A percentile compares a stretch with the other conserved stretches of the same genome.
phyloP scores from a whole-genome alignment of 331 rosid species.

The Malus hybrid region DNA sequence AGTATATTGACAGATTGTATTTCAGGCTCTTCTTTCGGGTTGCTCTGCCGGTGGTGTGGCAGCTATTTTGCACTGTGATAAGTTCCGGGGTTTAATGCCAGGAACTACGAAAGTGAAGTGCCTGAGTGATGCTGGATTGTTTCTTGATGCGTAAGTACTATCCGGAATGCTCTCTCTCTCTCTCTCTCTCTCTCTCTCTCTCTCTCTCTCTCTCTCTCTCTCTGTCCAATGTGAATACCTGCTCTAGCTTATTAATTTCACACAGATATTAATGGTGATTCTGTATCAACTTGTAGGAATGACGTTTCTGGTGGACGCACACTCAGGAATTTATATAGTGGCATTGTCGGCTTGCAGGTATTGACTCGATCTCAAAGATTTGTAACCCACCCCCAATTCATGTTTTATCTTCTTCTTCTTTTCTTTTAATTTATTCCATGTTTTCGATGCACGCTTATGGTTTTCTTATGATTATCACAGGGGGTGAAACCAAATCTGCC shows the following conservation, averaged over 20 bases:
- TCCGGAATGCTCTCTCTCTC: conserved; percentile 2
- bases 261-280: neutral
- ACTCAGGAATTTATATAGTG: conserved; percentile 53
- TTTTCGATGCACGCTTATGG: neutral
- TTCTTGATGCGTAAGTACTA: conserved; percentile 72
- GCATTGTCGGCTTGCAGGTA: conserved; percentile 81
- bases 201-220: neutral
- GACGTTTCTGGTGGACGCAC: conserved; percentile 68
- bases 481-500: conserved; percentile 61
- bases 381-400: neutral
- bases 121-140: conserved; percentile 94
- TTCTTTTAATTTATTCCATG: neutral
- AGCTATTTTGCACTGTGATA: conserved; percentile 81
- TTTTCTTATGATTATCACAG: conserved; percentile 36
- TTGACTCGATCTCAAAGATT: neutral
- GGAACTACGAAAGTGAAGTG: conserved; percentile 70
- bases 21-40: conserved; percentile 90
- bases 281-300: conserved; percentile 34
- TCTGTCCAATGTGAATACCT: neutral
- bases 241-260: conserved; percentile 1
- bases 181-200: neutral
- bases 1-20: neutral
- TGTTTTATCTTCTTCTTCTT: neutral
- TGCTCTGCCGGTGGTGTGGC: conserved; percentile 99
- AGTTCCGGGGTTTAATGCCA: conserved; percentile 57